phyloP scores from a whole-genome alignment of 441 rosid species.

The Adansonia rubrostipa region DNA sequence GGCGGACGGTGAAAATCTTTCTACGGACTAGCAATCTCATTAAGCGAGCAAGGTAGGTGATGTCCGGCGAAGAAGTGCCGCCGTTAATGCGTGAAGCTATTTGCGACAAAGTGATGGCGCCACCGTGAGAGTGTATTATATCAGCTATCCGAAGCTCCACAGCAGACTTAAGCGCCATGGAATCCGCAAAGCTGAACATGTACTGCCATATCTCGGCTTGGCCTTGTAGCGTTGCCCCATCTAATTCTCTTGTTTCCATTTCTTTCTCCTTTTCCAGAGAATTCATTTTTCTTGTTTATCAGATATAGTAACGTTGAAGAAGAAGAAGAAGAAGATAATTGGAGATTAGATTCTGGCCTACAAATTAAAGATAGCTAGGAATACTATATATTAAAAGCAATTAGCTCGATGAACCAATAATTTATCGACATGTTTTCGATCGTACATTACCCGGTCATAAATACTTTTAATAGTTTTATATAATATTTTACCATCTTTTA shows the following conservation, averaged over 20 bases:
- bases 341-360: too few relatives aligned
- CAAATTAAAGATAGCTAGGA: too few relatives aligned
- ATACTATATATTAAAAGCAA: too few relatives aligned
- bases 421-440: too few relatives aligned
- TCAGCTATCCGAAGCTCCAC: slow-evolving; percentile 50
- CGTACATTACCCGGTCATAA: too few relatives aligned
- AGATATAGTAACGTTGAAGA: too few relatives aligned
- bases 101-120: slow-evolving; percentile 40
- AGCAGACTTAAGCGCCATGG: slow-evolving; percentile 43
- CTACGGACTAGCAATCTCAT: slow-evolving; percentile 45
- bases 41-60: slow-evolving; percentile 39
- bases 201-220: slow-evolving; percentile 37
- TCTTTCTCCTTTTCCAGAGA: background rate
- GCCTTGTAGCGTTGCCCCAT: slow-evolving; percentile 24
- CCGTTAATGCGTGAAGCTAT: slow-evolving; percentile 32
- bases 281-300: background rate
- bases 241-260: background rate
- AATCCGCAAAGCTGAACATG: slow-evolving; percentile 40
- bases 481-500: too few relatives aligned
- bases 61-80: slow-evolving; percentile 28
- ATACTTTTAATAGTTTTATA: too few relatives aligned
- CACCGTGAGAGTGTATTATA: slow-evolving; percentile 40
- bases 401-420: too few relatives aligned
- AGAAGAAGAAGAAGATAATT: too few relatives aligned
- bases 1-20: slow-evolving; percentile 36